Percentiles rank a stretch among this genome's conserved stretches.
phyloP scores from a whole-genome alignment of 495 filamentous ascomycete genomes.

The Aspergillus sclerotiicarbonarius region DNA sequence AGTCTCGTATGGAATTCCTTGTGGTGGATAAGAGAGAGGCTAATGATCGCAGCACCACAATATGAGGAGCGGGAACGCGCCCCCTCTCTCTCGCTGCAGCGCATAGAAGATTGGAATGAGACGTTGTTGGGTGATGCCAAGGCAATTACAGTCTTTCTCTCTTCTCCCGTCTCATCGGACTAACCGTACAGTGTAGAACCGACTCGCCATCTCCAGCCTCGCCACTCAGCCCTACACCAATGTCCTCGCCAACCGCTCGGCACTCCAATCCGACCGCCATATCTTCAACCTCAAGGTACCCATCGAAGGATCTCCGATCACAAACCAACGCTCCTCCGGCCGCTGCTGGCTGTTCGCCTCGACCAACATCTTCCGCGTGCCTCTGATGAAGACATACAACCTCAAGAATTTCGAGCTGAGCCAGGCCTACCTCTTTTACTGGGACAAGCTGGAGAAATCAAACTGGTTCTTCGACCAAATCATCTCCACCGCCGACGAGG shows the following conservation, averaged over 20 bases:
- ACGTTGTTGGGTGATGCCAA: neutral
- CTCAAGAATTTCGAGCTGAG: constrained; percentile 78
- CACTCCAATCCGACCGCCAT: constrained; percentile 62
- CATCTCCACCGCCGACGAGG: constrained; percentile 64
- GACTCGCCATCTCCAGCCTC: constrained; percentile 68
- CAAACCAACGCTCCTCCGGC: constrained; percentile 75
- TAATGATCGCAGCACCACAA: neutral
- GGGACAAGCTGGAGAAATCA: constrained; percentile 90
- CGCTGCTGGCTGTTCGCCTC: constrained; percentile 89
- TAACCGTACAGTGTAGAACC: constrained; percentile 39
- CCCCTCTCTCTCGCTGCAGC: neutral
- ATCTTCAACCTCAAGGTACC: constrained; percentile 81
- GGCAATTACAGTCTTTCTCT: neutral
- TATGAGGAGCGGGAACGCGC: neutral
- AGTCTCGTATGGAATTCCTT: neutral
- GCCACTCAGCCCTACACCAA: constrained; percentile 53
- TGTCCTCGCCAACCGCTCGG: constrained; percentile 49
- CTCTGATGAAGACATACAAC: constrained; percentile 75
- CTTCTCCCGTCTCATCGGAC: neutral
- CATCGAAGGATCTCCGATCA: constrained; percentile 78
- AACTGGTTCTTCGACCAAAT: constrained; percentile 86
- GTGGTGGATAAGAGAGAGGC: neutral
- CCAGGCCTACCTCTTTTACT: constrained; percentile 90
- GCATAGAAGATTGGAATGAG: neutral
- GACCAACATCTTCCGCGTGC: constrained; percentile 83